Base-by-base conservation (phyloP, 1,139 yeast genomes). In the Lodderomyces jiufengensis region DNA sequence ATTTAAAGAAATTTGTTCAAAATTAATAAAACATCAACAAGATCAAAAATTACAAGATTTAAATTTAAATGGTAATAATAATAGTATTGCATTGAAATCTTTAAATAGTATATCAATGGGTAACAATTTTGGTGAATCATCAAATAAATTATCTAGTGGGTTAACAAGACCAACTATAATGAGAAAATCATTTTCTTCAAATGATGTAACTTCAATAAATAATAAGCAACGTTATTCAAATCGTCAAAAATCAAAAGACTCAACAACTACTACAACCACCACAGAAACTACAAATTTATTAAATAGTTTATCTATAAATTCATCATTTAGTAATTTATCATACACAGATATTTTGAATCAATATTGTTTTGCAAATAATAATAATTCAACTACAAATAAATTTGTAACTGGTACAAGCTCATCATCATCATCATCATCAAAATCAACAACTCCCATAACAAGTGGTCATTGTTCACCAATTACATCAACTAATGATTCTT, bases 281-380 rank as follows among this genome's bases (percentile, higher is more conserved):
- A 29, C 23, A 18, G 13, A 5, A 4, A n/a, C 8, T 24, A 11
- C 24, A 20, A 12, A 18, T 18, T 7, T 15, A 10, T 10, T 7
- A 16, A 31, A 31, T 31, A 35, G 37, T n/a, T 39, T n/a, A n/a
- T n/a, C n/a, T n/a, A n/a, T n/a, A n/a, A n/a, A n/a, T n/a, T n/a
- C n/a, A n/a, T n/a, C 34, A 13, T 40, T 42, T 29, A 38, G 45
- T n/a, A 39, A 46, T 12, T 50, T 56, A 21, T 54, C 61, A 9
- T 61, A 61, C 40, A 47, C 64, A 9, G 63, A 59, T 39, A 50
- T 61, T 33, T 45, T 61, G 38, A 57, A 59, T 37, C 56, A 59
- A 34, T 61, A 59, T 42, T 61, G 67, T 43, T 61, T 61, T 46
- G 60, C 57, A 36, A 57, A 59, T 34, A 60, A 24, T 9, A 15